Evolutionary conservation across 2,329 filamentous ascomycete species (phyloP).

Genomic region (Pestalotiopsis sp.): DNA sequence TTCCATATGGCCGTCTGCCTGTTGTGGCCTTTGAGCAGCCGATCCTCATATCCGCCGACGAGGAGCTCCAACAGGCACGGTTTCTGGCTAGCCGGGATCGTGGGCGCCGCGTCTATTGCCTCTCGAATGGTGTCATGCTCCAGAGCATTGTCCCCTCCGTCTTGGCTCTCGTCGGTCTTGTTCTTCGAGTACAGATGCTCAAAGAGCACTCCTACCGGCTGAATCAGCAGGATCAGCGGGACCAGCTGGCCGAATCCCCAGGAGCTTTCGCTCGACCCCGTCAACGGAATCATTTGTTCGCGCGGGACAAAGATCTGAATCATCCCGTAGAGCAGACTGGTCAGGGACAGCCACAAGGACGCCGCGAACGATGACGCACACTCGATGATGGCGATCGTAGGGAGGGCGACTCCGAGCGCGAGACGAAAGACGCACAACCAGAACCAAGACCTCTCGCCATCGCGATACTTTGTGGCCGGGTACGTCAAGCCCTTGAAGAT

Average conservation of each 20-base stretch:
- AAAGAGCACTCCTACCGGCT: slow-evolving; percentile 12
- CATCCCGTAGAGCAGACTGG: slow-evolving; percentile 10
- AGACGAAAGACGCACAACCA: slow-evolving; percentile 12
- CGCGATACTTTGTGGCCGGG: background rate
- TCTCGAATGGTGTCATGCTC: background rate
- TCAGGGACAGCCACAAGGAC: slow-evolving; percentile 12
- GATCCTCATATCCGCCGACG: background rate
- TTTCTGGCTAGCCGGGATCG: background rate
- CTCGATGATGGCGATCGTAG: slow-evolving; percentile 7
- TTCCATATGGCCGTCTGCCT: background rate
- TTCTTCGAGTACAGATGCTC: slow-evolving; percentile 5
- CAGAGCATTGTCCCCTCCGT: background rate
- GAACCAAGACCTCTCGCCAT: background rate
- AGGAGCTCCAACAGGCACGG: background rate
- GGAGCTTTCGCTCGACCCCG: background rate
- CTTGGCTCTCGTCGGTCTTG: background rate
- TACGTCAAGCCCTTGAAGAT: background rate
- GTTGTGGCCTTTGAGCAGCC: background rate
- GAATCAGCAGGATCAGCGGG: slow-evolving; percentile 9
- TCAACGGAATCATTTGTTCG: slow-evolving; percentile 10
- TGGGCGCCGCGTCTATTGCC: background rate
- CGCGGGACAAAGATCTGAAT: slow-evolving; percentile 13
- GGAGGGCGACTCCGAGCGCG: background rate
- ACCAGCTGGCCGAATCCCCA: slow-evolving; percentile 15
- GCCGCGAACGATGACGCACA: slow-evolving; percentile 11